Evolutionary conservation across 768 basidiomycete species (phyloP).

Genomic region (Sarcodon aspratus): DNA sequence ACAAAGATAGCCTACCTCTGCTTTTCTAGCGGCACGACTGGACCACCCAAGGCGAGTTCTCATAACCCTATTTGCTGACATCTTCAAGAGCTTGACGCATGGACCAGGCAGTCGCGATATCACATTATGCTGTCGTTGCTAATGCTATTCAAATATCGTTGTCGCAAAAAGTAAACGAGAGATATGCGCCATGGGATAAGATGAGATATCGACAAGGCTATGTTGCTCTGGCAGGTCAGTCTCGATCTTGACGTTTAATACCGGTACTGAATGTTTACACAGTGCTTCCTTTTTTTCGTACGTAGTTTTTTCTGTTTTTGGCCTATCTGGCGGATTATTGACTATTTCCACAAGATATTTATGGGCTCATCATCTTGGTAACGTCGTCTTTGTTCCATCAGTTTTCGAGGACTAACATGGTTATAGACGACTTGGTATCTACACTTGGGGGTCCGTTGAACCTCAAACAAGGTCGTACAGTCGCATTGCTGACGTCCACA

Average conservation of each 20-base stretch:
- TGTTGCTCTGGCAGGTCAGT: conserved; percentile 39
- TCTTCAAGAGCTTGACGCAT: conserved; percentile 50
- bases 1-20: conserved; percentile 60
- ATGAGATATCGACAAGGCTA: conserved; percentile 42
- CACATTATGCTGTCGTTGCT: conserved; percentile 54
- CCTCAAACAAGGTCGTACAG: conserved; percentile 7
- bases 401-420: neutral
- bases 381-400: neutral
- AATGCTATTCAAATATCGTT: conserved; percentile 25
- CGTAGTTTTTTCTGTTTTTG: neutral
- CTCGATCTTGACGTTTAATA: neutral
- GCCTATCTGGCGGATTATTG: neutral
- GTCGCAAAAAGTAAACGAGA: conserved; percentile 11
- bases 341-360: conserved; percentile 31
- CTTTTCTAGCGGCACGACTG: conserved; percentile 72
- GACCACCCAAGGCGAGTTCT: conserved; percentile 48
- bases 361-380: conserved; percentile 18
- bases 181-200: conserved; percentile 24
- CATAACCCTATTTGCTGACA: conserved; percentile 39
- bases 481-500: neutral
- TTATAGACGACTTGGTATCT: conserved; percentile 2
- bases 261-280: conserved; percentile 4
- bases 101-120: conserved; percentile 49
- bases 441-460: conserved; percentile 15
- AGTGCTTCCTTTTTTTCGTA: conserved; percentile 18